A percentile compares a stretch with the other conserved stretches of the same genome.
These are phyloP conservation scores for Solanum appendiculatum DNA, from an alignment of 257 asterid genomes.

Conservation along the genomic window DNA sequence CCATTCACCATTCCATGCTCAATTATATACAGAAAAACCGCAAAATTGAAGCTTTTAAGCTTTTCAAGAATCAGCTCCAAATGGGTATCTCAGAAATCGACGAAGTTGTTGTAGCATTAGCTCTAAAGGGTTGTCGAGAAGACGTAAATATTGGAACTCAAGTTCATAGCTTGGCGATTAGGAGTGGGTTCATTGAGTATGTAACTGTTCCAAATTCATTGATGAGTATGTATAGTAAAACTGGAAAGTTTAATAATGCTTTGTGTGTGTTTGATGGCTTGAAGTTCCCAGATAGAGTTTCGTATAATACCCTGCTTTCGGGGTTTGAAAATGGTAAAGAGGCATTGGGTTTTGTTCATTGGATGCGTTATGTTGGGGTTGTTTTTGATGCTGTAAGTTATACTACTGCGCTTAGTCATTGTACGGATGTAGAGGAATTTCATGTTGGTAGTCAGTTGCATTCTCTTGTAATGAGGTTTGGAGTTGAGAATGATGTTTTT, in stretches of 20 bases:
- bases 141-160: conserved; percentile 41
- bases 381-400: conserved; percentile 60
- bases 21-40: conserved; percentile 31
- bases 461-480: conserved; percentile 41
- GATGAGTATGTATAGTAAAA: conserved; percentile 74
- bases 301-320: conserved; percentile 68
- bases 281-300: conserved; percentile 63
- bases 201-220: conserved; percentile 67
- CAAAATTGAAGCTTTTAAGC: conserved; percentile 35
- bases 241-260: conserved; percentile 34
- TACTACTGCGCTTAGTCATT: conserved; percentile 57
- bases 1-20: conserved; percentile 56
- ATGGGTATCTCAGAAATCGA: conserved; percentile 40
- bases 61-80: conserved; percentile 49
- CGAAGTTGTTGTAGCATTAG: conserved; percentile 58
- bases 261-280: conserved; percentile 32
- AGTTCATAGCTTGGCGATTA: conserved; percentile 53
- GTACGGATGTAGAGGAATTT: conserved; percentile 42
- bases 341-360: conserved; percentile 49
- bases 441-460: conserved; percentile 56
- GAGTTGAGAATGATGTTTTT: conserved; percentile 42
- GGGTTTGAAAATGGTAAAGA: conserved; percentile 49
- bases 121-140: conserved; percentile 61
- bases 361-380: conserved; percentile 48
- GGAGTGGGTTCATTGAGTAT: conserved; percentile 26